phyloP scores from a whole-genome alignment of 1,139 yeast species.

The Geotrichum phurueaensis region DNA sequence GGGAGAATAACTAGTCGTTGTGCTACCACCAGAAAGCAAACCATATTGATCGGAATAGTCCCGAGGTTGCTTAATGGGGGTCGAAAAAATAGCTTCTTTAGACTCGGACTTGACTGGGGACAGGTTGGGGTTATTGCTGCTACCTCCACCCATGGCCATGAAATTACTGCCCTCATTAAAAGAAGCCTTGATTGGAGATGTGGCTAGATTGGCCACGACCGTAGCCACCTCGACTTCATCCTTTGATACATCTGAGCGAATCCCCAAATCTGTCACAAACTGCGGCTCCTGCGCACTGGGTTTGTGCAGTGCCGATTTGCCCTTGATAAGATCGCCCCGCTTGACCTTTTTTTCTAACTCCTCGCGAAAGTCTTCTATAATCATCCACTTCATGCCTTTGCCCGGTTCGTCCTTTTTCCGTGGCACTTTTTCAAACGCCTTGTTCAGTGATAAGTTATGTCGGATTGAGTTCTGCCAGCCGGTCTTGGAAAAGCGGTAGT shows the following conservation, averaged over 20 bases:
- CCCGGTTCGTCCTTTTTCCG: slow-evolving; percentile 95
- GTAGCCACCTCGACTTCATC: slow-evolving; percentile 15
- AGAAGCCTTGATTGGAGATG: slow-evolving; percentile 10
- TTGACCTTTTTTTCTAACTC: slow-evolving; percentile 78
- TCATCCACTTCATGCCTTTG: slow-evolving; percentile 99
- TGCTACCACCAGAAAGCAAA: slow-evolving; percentile 8
- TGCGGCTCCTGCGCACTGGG: background rate
- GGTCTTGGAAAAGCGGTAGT: slow-evolving; percentile 85
- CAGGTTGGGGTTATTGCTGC: background rate
- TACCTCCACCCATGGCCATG: background rate
- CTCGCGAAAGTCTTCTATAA: slow-evolving; percentile 72
- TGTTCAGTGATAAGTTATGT: slow-evolving; percentile 72
- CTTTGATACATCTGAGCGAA: background rate
- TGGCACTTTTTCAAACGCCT: slow-evolving; percentile 92
- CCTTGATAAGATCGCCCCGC: slow-evolving; percentile 45
- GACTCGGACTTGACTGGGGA: slow-evolving; percentile 6
- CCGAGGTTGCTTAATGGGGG: slow-evolving; percentile 11
- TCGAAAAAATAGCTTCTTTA: slow-evolving; percentile 1
- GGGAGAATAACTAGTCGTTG: background rate
- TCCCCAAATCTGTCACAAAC: background rate
- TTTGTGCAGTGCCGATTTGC: slow-evolving; percentile 30
- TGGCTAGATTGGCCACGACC: slow-evolving; percentile 14
- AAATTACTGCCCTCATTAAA: background rate
- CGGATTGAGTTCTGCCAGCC: slow-evolving; percentile 92
- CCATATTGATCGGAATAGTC: slow-evolving; percentile 29